Evolutionary conservation across 495 filamentous ascomycete genomes (phyloP).

Genomic region (Cenococcum geophilum): DNA sequence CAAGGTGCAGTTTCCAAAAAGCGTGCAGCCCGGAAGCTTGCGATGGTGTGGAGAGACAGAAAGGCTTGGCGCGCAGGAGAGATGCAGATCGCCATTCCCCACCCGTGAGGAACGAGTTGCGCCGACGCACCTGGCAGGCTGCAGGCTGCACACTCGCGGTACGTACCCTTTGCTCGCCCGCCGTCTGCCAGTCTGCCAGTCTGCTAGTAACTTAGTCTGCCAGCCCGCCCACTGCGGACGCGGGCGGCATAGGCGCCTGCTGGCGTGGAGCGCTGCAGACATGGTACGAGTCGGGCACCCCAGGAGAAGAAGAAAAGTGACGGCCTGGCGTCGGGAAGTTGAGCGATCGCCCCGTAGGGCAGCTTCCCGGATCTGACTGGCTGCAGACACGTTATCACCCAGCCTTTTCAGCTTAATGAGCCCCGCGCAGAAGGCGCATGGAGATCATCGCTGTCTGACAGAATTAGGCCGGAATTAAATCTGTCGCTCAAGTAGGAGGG

Average conservation of each 20-base stretch:
- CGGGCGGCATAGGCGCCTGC: neutral
- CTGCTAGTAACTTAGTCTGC: neutral
- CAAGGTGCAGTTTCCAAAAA: constrained; percentile 19
- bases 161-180: constrained; percentile 1
- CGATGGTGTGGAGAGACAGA: constrained; percentile 1
- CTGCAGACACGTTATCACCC: constrained; percentile 16
- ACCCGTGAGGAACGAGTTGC: neutral
- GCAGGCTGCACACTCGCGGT: neutral
- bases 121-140: neutral
- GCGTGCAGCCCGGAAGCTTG: constrained; percentile 23
- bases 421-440: constrained; percentile 19
- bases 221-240: neutral
- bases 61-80: neutral
- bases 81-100: neutral
- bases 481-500: neutral
- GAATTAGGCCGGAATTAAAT: neutral
- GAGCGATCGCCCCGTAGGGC: constrained; percentile 25
- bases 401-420: constrained; percentile 17
- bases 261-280: constrained; percentile 1
- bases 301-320: constrained; percentile 9
- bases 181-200: constrained; percentile 8
- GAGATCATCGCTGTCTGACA: constrained; percentile 11
- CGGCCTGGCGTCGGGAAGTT: constrained; percentile 9
- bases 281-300: neutral
- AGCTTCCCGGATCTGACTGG: constrained; percentile 23